phyloP scores from a whole-genome alignment of 495 filamentous ascomycete genomes.

The Penicillium riverlandense region DNA sequence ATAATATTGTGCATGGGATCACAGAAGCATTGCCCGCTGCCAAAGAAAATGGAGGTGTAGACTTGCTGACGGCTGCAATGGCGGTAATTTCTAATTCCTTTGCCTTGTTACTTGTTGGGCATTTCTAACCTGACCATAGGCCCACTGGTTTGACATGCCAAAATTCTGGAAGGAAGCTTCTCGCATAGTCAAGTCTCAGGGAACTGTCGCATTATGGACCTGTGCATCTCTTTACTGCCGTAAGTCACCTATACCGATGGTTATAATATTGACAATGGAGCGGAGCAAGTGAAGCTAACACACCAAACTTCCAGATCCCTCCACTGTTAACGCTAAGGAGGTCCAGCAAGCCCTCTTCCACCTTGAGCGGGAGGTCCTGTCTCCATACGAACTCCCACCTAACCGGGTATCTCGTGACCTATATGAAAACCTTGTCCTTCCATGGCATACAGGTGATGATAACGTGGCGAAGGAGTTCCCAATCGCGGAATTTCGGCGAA shows the following conservation, averaged over 20 bases:
- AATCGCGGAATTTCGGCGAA: constrained; percentile 24
- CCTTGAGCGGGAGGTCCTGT: constrained; percentile 20
- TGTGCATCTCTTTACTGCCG: constrained; percentile 15
- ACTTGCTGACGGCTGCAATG: constrained; percentile 42
- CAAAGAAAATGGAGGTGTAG: constrained; percentile 25
- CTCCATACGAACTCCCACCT: constrained; percentile 23
- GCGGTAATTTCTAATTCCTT: constrained; percentile 19
- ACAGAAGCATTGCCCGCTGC: neutral
- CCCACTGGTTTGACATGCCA: constrained; percentile 52
- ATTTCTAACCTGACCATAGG: constrained; percentile 14
- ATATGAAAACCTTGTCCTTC: constrained; percentile 38
- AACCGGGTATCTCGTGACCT: constrained; percentile 26
- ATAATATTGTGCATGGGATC: constrained; percentile 19
- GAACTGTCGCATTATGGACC: constrained; percentile 48
- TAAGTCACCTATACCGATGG: constrained; percentile 3
- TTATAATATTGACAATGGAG: no score
- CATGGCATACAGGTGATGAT: constrained; percentile 31
- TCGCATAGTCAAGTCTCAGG: constrained; percentile 38
- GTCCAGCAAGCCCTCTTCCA: constrained; percentile 23
- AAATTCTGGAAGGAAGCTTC: constrained; percentile 44
- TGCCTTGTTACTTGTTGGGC: neutral
- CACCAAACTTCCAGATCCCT: no score
- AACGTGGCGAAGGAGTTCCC: constrained; percentile 27
- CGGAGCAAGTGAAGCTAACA: no score
- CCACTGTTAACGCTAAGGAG: constrained; percentile 16